Evolutionary conservation across 345 rosid species (phyloP).

Genomic region (Conringia planisiliqua): DNA sequence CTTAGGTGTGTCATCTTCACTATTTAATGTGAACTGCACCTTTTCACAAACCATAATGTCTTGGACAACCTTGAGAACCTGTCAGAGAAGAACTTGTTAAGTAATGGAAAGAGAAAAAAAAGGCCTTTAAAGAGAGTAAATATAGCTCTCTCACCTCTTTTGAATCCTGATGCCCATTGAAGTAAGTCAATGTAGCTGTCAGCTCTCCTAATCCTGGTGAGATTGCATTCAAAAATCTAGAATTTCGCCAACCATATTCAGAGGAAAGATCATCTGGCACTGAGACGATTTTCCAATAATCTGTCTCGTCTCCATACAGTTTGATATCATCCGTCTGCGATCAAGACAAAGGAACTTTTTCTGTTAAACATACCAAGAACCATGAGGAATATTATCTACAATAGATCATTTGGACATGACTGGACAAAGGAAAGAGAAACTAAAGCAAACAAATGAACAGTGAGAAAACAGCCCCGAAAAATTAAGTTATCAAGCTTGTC

Average conservation of each 20-base stretch:
- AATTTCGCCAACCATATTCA: slow-evolving; percentile 51
- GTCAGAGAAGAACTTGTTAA: slow-evolving; percentile 26
- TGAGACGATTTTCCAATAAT: slow-evolving; percentile 50
- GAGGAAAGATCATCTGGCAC: slow-evolving; percentile 46
- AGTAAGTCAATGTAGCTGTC: slow-evolving; percentile 68
- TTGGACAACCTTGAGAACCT: slow-evolving; percentile 75
- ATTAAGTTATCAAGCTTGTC: background rate
- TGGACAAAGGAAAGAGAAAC: slow-evolving; percentile 15
- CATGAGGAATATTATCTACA: slow-evolving; percentile 8
- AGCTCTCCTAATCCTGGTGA: slow-evolving; percentile 71
- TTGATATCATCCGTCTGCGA: slow-evolving; percentile 73
- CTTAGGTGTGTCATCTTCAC: slow-evolving; percentile 34
- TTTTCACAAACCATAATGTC: slow-evolving; percentile 74
- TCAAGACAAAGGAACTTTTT: slow-evolving; percentile 28
- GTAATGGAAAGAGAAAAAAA: slow-evolving; percentile 1
- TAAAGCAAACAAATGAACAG: slow-evolving; percentile 5
- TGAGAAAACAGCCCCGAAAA: background rate
- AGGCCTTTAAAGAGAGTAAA: background rate
- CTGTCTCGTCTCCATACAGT: slow-evolving; percentile 52
- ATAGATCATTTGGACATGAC: slow-evolving; percentile 6
- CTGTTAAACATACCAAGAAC: slow-evolving; percentile 34
- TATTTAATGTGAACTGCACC: slow-evolving; percentile 57
- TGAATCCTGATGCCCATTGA: slow-evolving; percentile 41
- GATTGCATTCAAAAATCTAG: slow-evolving; percentile 57
- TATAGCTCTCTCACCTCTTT: slow-evolving; percentile 53